These are phyloP conservation scores for Chlorella ohadii DNA, from an alignment of 139 green algal genomes.

Conservation along the genomic window DNA sequence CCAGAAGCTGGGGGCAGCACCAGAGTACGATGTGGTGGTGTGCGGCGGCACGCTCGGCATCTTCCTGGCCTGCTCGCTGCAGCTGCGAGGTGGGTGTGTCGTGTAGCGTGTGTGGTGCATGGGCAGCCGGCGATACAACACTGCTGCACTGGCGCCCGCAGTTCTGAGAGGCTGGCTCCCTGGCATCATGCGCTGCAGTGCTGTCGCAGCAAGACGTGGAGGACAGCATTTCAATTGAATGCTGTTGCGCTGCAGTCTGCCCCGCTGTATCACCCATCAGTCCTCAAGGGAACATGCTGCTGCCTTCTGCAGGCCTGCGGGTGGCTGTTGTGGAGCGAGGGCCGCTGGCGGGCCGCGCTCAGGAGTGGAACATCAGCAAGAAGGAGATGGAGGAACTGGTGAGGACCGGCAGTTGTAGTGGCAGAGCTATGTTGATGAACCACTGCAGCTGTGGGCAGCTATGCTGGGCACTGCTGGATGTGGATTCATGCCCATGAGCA, in stretches of 20 bases:
- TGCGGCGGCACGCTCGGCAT: conserved; percentile 93
- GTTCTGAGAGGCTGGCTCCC: too few relatives aligned
- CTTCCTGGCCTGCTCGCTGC: conserved; percentile 85
- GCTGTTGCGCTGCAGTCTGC: too few relatives aligned
- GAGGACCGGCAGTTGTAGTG: too few relatives aligned
- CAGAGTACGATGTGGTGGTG: conserved; percentile 67
- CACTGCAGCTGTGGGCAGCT: too few relatives aligned
- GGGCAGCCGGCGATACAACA: too few relatives aligned
- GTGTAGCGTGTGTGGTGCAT: not conserved
- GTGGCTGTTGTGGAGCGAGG: conserved; percentile 94
- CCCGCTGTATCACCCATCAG: too few relatives aligned
- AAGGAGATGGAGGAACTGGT: conserved; percentile 82
- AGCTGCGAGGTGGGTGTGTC: conserved; percentile 28
- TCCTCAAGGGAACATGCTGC: too few relatives aligned
- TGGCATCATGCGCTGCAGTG: too few relatives aligned
- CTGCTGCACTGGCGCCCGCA: too few relatives aligned
- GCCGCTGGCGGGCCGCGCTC: conserved; percentile 70
- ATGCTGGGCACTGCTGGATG: too few relatives aligned
- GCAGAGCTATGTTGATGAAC: too few relatives aligned
- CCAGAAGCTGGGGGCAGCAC: conserved; percentile 21
- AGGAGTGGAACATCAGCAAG: conserved; percentile 92
- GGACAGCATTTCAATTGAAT: conserved; percentile 78
- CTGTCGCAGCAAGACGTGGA: conserved; percentile 79
- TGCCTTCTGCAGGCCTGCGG: conserved; percentile 54
- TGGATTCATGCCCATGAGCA: too few relatives aligned